Evolutionary conservation across 2,329 filamentous ascomycete species (phyloP), one percentile per base, ranked within the genome.

Genomic region (Didymella lethalis): DNA sequence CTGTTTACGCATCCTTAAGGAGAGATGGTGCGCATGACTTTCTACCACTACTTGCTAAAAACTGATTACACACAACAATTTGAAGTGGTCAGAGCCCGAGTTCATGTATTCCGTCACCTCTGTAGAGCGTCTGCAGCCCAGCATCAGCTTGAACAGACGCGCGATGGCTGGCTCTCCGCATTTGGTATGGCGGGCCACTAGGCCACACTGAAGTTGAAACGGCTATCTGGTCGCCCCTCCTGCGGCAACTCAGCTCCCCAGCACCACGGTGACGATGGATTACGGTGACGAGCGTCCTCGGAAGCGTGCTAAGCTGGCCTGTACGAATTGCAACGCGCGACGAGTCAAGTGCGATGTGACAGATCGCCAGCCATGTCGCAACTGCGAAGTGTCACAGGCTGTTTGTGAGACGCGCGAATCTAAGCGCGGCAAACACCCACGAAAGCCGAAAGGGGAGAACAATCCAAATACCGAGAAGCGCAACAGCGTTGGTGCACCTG

Each of bases 331-430:
- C 61, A 81, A 82, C 57, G 68, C 77, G n/a, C 77, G 79, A 31
- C 75, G 79, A 32, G 79, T 82, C 34, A 79, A 79, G 51, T 82
- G 80, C 61, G 77, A 82, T 70, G 80, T 81, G n/a, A 72, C 78
- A 12, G 78, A 81, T 43, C 69, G 66, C 54, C 79, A 74, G n/a
- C 79, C 79, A 6, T 82, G 79, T 59, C 67, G 71, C 36, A 81
- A 81, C 54, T 82, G 80, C 54, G 64, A 72, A 31, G 60, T 73
- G 4, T 72, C 72, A 48, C 74, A 75, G 48, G 67, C 76, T 2
- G 55, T 71, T 10, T 82, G 79, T 62, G 78, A 81, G 63, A 68
- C 80, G 46, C 75, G 79, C 25, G 67, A 78, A 29, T 81, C 79
- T 2, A 74, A 75, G 52, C 73, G 79, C 43, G 80, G 79, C 55